A percentile compares a stretch with the other conserved stretches of the same genome.
These are phyloP conservation scores for Magnaporthiopsis poae DNA, from an alignment of 2,329 filamentous ascomycete genomes.

Conservation along the genomic window DNA sequence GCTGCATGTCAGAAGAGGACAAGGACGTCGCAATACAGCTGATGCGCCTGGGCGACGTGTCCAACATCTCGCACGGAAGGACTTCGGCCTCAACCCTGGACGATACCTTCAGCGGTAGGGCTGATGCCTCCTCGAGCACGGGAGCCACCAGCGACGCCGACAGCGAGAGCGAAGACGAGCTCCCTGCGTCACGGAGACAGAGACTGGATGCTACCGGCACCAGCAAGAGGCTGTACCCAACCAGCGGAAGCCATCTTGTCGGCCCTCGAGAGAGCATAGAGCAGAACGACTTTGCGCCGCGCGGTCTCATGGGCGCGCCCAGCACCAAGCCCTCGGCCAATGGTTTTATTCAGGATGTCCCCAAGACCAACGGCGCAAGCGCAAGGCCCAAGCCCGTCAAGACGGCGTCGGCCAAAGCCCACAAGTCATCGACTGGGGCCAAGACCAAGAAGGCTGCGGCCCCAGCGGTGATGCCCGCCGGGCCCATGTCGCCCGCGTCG, in stretches of 20 bases:
- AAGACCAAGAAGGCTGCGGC: slow-evolving; percentile 41
- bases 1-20: slow-evolving; percentile 90
- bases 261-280: slow-evolving; percentile 29
- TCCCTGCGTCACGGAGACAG: slow-evolving; percentile 48
- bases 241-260: slow-evolving; percentile 43
- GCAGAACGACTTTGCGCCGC: slow-evolving; percentile 47
- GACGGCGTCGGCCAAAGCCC: slow-evolving; percentile 38
- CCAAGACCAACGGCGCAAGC: slow-evolving; percentile 31
- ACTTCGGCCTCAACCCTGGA: slow-evolving; percentile 89
- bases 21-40: slow-evolving; percentile 91
- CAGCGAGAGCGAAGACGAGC: slow-evolving; percentile 55
- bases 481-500: slow-evolving; percentile 54
- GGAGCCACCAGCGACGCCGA: slow-evolving; percentile 74
- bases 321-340: slow-evolving; percentile 26
- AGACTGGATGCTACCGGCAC: slow-evolving; percentile 38
- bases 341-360: slow-evolving; percentile 18
- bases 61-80: slow-evolving; percentile 83
- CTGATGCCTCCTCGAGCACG: slow-evolving; percentile 74
- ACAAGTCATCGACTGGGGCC: slow-evolving; percentile 22
- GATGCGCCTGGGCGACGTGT: slow-evolving; percentile 89
- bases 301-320: slow-evolving; percentile 27
- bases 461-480: slow-evolving; percentile 25
- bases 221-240: slow-evolving; percentile 39
- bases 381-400: slow-evolving; percentile 32
- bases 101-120: slow-evolving; percentile 83